These are phyloP conservation scores for Straminergon stramineum DNA, from an alignment of 225 moss, liverwort and hornwort species.

Conservation along the genomic window DNA sequence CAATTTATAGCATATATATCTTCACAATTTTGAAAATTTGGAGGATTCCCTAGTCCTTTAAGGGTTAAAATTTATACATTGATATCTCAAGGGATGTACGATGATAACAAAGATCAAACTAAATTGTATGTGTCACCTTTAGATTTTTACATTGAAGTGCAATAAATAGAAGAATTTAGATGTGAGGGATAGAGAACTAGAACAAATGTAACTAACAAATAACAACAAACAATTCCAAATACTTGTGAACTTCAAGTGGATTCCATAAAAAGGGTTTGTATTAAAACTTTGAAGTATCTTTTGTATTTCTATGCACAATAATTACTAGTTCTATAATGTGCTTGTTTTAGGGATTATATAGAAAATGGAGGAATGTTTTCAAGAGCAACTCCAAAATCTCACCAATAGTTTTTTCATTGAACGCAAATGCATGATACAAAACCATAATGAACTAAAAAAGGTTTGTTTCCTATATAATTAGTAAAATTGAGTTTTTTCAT, in stretches of 20 bases:
- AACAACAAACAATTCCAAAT: neutral
- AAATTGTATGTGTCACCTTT: neutral
- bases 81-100: neutral
- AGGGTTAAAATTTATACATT: neutral
- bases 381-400: constrained; percentile 32
- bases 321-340: neutral
- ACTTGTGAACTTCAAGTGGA: neutral
- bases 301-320: neutral
- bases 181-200: neutral
- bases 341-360: neutral
- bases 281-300: neutral
- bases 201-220: neutral
- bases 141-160: neutral
- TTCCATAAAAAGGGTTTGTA: neutral
- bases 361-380: constrained; percentile 44
- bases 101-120: neutral
- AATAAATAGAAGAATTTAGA: neutral
- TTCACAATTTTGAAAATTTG: neutral
- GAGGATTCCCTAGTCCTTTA: neutral
- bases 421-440: constrained; percentile 16
- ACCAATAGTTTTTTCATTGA: constrained; percentile 41
- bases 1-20: neutral
- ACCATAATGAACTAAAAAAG: constrained; percentile 1
- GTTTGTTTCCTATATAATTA: neutral
- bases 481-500: neutral